Conservation (phyloP, 2,329 filamentous ascomycete species). For the Ophiostoma novo-ulmi region DNA sequence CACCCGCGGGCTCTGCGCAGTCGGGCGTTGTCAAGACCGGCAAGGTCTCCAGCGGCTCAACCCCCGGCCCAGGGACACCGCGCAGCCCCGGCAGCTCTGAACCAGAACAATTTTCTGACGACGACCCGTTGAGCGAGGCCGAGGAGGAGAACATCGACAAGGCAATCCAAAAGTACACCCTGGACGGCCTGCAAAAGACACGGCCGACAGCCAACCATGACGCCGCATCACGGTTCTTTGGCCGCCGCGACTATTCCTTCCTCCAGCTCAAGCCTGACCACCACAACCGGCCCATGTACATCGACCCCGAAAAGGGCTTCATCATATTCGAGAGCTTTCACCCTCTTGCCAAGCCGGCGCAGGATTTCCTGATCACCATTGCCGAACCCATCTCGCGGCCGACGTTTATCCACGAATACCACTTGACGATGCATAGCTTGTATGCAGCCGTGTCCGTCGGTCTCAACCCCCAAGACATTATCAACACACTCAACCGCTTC, state of each 20-base stretch:
- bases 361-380: constrained; percentile 93
- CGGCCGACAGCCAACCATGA: constrained; percentile 27
- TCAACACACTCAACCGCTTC: constrained; percentile 78
- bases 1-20: constrained; percentile 41
- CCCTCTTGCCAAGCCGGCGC: constrained; percentile 75
- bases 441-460: constrained; percentile 95
- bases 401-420: constrained; percentile 88
- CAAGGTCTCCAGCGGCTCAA: constrained; percentile 53
- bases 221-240: constrained; percentile 34
- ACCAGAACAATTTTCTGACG: constrained; percentile 51
- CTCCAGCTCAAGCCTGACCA: constrained; percentile 82
- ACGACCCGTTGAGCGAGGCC: constrained; percentile 48
- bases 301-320: constrained; percentile 77
- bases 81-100: constrained; percentile 50
- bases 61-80: constrained; percentile 56
- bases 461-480: constrained; percentile 82
- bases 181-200: constrained; percentile 36
- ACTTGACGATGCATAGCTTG: constrained; percentile 83
- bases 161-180: constrained; percentile 57
- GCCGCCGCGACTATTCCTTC: constrained; percentile 66
- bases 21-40: constrained; percentile 49
- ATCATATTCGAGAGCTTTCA: constrained; percentile 95
- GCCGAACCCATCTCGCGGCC: constrained; percentile 89
- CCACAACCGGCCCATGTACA: constrained; percentile 85
- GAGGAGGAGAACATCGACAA: constrained; percentile 52